Base-by-base conservation (phyloP, 192 early-diverging fungal species). In the Entomortierella lignicola region DNA sequence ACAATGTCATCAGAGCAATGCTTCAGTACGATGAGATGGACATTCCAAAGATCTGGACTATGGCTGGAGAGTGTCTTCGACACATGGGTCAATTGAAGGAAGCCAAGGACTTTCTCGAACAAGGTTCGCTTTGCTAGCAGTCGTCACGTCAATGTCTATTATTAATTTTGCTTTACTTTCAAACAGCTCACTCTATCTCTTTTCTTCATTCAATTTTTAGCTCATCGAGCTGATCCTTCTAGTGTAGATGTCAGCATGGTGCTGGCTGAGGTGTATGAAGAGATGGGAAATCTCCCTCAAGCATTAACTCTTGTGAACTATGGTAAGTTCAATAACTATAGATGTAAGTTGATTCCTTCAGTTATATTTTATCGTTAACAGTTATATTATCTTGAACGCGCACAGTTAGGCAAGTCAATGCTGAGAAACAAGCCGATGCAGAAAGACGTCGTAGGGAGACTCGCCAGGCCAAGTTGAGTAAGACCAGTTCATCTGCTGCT, bases 221-320 rank as follows among this genome's bases (percentile, higher is more conserved):
- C 82, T 23, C 66, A 93, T 31, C 82, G 91, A 27, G 88, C 83
- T 8, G 68, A 87, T n/a, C 89, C 92, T 0, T 62, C 85, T 11
- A 89, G 93, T 69, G 72, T 86, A 23, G 91, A 92, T 44, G 85
- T 89, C 32, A 90, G 88, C 65, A 77, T 91, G 74, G 83, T 89
- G 50, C 71, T 96, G 5, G 93, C 92, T 18, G 80, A 89, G 54
- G 85, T 94, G 0, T 93, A 92, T 56, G 90, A 94, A 68, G 91
- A 90, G 44, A 79, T 91, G 43, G 93, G 93, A 30, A 80, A 85
- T 32, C 81, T 86, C 31, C 81, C 77, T 27, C 80, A 83, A 30
- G 88, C 88, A 8, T 72, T 86, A 15, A 81, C 83, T 12, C 62
- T 88, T 11, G 86, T 85, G 12, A 85, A 86, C 21, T 72, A 75